Evolutionary conservation across 805 yeast species (phyloP).

Genomic region (Kazachstania africana): DNA sequence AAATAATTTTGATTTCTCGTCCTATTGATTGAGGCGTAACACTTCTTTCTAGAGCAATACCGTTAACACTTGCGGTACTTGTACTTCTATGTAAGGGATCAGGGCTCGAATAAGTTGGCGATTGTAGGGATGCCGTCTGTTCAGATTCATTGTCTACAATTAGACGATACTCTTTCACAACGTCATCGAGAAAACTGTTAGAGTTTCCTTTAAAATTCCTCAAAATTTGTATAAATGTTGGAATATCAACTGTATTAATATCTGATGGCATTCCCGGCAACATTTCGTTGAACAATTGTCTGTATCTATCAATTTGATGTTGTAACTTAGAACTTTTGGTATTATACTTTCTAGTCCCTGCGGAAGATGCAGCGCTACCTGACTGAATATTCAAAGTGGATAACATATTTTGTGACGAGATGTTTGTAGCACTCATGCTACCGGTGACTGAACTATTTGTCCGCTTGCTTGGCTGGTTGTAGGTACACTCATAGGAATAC

Average conservation of each 20-base stretch:
- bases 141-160: conserved; percentile 7
- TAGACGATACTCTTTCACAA: conserved; percentile 15
- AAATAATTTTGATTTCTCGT: conserved; percentile 47
- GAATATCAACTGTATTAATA: conserved; percentile 16
- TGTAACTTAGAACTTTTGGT: conserved; percentile 11
- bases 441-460: background rate
- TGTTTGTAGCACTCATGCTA: background rate
- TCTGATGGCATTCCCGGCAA: conserved; percentile 21
- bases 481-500: conserved; percentile 73
- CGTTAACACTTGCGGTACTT: conserved; percentile 3
- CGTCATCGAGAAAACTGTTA: conserved; percentile 10
- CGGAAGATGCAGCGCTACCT: background rate
- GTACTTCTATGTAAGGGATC: conserved; percentile 4
- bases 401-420: background rate
- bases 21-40: conserved; percentile 9
- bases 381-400: background rate
- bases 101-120: conserved; percentile 9
- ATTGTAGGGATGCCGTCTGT: conserved; percentile 3
- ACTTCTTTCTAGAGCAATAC: conserved; percentile 1
- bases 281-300: conserved; percentile 13
- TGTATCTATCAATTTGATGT: conserved; percentile 12
- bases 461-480: conserved; percentile 55
- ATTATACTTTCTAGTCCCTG: conserved; percentile 4
- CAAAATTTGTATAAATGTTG: conserved; percentile 17
- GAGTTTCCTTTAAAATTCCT: conserved; percentile 10